A percentile compares a stretch with the other conserved stretches of the same genome.
These are phyloP conservation scores for Stemphylium beticola DNA, from an alignment of 2,329 filamentous ascomycete genomes.

Conservation along the genomic window DNA sequence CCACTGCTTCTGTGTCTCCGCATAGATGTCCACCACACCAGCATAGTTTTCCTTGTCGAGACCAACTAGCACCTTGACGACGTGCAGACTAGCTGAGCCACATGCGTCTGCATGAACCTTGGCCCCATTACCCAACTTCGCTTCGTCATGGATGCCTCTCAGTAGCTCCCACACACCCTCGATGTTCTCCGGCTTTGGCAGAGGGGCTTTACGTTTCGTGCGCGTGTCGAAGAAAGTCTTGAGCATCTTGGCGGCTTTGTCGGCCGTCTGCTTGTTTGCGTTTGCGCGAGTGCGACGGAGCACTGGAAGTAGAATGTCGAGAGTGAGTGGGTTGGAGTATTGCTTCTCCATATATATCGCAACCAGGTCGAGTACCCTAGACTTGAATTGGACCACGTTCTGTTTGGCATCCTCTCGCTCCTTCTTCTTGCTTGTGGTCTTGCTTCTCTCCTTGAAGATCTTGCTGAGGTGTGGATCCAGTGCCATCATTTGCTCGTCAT, in stretches of 20 bases:
- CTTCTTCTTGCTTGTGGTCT: conserved; percentile 72
- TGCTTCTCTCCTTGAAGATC: conserved; percentile 80
- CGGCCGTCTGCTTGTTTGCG: conserved; percentile 74
- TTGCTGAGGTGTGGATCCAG: conserved; percentile 82
- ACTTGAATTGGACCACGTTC: conserved; percentile 92
- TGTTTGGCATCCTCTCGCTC: conserved; percentile 87
- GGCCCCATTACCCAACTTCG: conserved; percentile 65
- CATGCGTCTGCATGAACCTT: conserved; percentile 76
- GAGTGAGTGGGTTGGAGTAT: conserved; percentile 68
- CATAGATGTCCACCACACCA: conserved; percentile 51
- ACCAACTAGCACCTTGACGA: conserved; percentile 67
- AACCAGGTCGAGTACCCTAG: conserved; percentile 86
- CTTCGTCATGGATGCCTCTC: conserved; percentile 71
- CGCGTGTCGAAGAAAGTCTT: conserved; percentile 73
- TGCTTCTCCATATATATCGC: conserved; percentile 84
- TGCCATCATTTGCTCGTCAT: conserved; percentile 93
- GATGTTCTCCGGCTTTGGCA: conserved; percentile 52
- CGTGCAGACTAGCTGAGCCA: conserved; percentile 72
- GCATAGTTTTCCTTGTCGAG: conserved; percentile 51
- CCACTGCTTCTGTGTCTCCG: conserved; percentile 53
- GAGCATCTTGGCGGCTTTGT: conserved; percentile 75
- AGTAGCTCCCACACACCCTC: conserved; percentile 64
- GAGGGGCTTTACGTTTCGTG: conserved; percentile 54
- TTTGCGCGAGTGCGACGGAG: conserved; percentile 79
- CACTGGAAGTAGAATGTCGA: conserved; percentile 76